Conservation (phyloP, 2,329 filamentous ascomycete genomes). For the Arthrobotrys sinensis region DNA sequence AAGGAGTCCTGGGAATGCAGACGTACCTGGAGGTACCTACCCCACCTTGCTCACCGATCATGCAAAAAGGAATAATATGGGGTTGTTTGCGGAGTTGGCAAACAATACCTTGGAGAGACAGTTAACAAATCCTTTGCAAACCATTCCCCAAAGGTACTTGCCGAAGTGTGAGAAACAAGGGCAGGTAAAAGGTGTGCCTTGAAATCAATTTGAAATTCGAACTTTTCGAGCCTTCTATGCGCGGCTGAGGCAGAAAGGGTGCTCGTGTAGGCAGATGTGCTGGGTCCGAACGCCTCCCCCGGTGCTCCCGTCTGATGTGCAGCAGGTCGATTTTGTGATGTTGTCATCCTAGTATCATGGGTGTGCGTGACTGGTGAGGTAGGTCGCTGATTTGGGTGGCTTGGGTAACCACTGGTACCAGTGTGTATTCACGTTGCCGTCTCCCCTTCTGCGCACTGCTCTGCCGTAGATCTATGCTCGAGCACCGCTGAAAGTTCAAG, state of each 20-base stretch:
- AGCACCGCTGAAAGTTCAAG: conserved; percentile 34
- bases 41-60: conserved; percentile 50
- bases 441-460: conserved; percentile 2
- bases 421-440: conserved; percentile 31
- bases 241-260: conserved; percentile 33
- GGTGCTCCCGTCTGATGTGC: conserved; percentile 38
- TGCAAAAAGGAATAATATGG: conserved; percentile 21
- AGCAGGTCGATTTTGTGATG: conserved; percentile 22
- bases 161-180: conserved; percentile 4
- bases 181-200: conserved; percentile 13
- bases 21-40: conserved; percentile 12
- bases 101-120: conserved; percentile 13
- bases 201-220: conserved; percentile 47
- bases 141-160: conserved; percentile 23
- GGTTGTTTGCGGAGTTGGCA: conserved; percentile 7
- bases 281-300: conserved; percentile 8
- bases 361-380: conserved; percentile 4
- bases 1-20: neutral
- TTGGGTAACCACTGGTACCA: conserved; percentile 48
- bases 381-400: conserved; percentile 11
- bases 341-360: conserved; percentile 25
- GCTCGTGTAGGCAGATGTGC: conserved; percentile 18
- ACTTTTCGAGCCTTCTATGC: conserved; percentile 15
- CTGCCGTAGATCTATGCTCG: conserved; percentile 26
- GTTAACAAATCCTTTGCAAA: conserved; percentile 1